Conservation (phyloP, 768 basidiomycete species). For the Lactifluus volemus region DNA sequence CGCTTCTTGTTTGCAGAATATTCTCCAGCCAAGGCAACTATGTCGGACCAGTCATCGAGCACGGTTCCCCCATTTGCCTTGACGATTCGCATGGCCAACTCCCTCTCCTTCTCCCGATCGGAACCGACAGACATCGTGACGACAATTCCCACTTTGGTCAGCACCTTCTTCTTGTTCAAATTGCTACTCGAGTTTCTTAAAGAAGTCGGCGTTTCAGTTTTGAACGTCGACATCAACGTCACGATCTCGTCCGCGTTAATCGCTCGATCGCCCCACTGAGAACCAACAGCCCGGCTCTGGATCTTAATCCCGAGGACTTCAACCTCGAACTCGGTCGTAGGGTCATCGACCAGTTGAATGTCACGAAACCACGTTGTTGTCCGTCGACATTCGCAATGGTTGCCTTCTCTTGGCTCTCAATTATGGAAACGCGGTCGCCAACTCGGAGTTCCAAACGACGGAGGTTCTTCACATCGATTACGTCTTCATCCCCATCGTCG, state of each 20-base stretch:
- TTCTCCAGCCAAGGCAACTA: constrained; percentile 50
- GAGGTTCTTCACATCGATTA: constrained; percentile 43
- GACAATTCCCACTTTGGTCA: constrained; percentile 46
- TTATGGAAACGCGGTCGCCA: constrained; percentile 49
- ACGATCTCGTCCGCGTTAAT: constrained; percentile 37
- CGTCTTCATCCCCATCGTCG: constrained; percentile 49
- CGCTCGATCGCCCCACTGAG: constrained; percentile 46
- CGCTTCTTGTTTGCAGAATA: constrained; percentile 36
- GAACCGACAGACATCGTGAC: constrained; percentile 41
- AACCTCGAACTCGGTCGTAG: constrained; percentile 34
- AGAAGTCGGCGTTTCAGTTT: constrained; percentile 37
- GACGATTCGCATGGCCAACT: constrained; percentile 35
- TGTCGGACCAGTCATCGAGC: constrained; percentile 51
- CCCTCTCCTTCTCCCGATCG: constrained; percentile 35
- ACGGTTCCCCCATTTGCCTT: constrained; percentile 45
- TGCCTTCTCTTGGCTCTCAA: constrained; percentile 22
- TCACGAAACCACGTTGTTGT: constrained; percentile 21
- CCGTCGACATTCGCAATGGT: constrained; percentile 29
- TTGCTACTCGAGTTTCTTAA: constrained; percentile 38
- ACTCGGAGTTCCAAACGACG: constrained; percentile 40
- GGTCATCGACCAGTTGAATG: constrained; percentile 17
- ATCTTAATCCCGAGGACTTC: constrained; percentile 38
- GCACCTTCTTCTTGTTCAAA: constrained; percentile 25
- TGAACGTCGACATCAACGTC: constrained; percentile 32
- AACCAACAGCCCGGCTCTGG: constrained; percentile 39